Evolutionary conservation across 176 grass and related monocot species (phyloP), one percentile per base, ranked within the genome.

Genomic region (Paspalum notatum): DNA sequence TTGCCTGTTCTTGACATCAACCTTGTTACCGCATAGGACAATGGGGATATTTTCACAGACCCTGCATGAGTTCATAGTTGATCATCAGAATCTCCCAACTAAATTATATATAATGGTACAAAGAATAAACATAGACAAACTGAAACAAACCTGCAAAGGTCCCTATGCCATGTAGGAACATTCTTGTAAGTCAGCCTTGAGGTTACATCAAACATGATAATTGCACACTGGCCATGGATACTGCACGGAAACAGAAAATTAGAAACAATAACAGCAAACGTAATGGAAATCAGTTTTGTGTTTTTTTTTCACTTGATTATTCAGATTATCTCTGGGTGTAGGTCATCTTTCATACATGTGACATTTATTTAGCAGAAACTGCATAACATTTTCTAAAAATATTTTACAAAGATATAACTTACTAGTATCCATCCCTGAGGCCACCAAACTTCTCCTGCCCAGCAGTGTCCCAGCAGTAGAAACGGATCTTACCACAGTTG

Each of bases 171-270:
- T 12, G 91, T 97, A 18, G 94, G 94, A 52, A 97, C 88, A 71
- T 97, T 97, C 60, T 91, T 97, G 88, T 97, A 97, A 0, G 94
- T 97, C 25, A 97, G 40, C 65, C 94, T 87, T 81, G 94, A 86
- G 58, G 94, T 97, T 13, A 93, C 94, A 83, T 97, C 94, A 74
- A 97, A 97, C 94, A 97, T 97, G 10, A 97, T 93, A 14, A 97
- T 97, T 0, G 91, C 94, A 66, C 91, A 97, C 46, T 97, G 94
- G 10, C 94, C 94, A 78, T 93, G 89, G 63, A 93, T 97, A 80
- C 91, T 97, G 78, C 16, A 67, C 3, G 7, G 48, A 17, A 66
- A 68, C 0, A 68, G 52, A 26, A 25, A 22, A 48, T 27, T 24
- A 32, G 13, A 15, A 21, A 20, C 4, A 9, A 17, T 47, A 7